Base-by-base conservation (phyloP, 805 yeast species). In the Suhomyces emberorum region DNA sequence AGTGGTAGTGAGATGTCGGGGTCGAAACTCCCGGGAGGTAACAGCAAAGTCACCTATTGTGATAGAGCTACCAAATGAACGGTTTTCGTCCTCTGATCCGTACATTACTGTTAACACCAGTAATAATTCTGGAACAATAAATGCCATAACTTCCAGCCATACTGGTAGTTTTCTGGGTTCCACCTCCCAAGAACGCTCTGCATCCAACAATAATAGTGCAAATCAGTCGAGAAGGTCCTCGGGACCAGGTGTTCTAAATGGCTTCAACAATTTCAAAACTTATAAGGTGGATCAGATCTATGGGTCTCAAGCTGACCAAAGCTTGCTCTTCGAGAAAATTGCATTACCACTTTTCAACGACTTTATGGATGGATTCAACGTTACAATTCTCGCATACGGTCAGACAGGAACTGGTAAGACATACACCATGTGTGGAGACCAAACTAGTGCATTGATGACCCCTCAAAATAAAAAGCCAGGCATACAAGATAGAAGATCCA, bases 361-460 rank as follows among this genome's bases (percentile, higher is more conserved):
- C 15, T 83, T 81, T 54, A 42, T 74, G 32, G 54, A 57, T 32
- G 81, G 82, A 11, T 58, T 44, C 42, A 87, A 86, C 54, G 87
- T 88, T 46, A 83, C 95, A 0, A 72, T 87, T 19, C 69, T 88
- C 46, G 95, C 93, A 0, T 77, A 77, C 51, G 82, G 82, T 15
- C 95, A 87, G 72, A 88, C 95, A 0, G 93, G 95, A 1, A 84
- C 95, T 0, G 95, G 95, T 17, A 88, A 87, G 51, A 87, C 96
- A 0, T 79, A 79, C 53, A 75, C 82, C 1, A 77, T 77, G 93
- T 77, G 75, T 54, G 81, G 82, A 7, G 33, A 30, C 26, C 22
- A 30, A 7, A 30, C 12, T 12, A 17, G 9, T n/a, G 28, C 11
- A 14, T 7, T 10, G 15, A 22, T 21, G 6, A 22, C 11, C 4